Percentiles rank a stretch among this genome's conserved stretches.
These are phyloP conservation scores for Flaveria floridana DNA, from an alignment of 140 eudicot genomes.

Conservation along the genomic window DNA sequence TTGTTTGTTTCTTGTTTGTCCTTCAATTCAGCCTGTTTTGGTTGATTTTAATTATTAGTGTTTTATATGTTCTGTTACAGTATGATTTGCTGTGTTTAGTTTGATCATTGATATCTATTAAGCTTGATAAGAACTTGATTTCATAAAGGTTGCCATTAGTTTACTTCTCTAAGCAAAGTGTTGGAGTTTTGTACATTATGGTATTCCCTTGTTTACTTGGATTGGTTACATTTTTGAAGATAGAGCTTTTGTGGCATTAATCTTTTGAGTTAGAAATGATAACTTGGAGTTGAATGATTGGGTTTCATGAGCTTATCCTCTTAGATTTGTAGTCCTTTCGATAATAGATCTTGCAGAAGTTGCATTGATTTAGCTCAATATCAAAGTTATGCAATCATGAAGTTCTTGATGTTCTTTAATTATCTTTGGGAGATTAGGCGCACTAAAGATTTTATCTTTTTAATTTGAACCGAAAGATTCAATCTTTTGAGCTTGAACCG, in stretches of 20 bases:
- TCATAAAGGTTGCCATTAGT: slow-evolving; percentile 18
- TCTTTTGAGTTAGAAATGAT: not conserved
- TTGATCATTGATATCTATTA: slow-evolving; percentile 24
- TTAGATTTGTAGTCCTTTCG: slow-evolving; percentile 9
- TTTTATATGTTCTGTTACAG: not conserved
- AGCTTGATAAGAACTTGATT: slow-evolving; percentile 23
- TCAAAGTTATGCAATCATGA: slow-evolving; percentile 4
- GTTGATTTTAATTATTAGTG: slow-evolving; percentile 24
- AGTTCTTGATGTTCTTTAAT: not conserved
- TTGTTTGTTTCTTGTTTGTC: not conserved
- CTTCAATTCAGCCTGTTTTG: not conserved
- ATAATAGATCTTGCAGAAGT: not conserved
- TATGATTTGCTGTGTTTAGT: slow-evolving; percentile 29
- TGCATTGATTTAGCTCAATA: not conserved
- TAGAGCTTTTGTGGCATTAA: not conserved
- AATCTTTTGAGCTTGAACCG: too few species aligned
- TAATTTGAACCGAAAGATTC: not conserved
- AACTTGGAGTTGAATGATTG: not conserved
- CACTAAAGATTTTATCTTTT: not conserved
- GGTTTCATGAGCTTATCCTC: not conserved
- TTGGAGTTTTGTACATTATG: slow-evolving; percentile 25
- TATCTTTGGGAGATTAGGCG: not conserved
- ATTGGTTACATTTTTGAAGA: not conserved
- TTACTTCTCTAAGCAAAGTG: not conserved
- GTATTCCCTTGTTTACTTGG: slow-evolving; percentile 4